A percentile compares a stretch with the other conserved stretches of the same genome.
These are phyloP conservation scores for Quillaja saponaria DNA, from an alignment of 306 rosid genomes.

Conservation along the genomic window DNA sequence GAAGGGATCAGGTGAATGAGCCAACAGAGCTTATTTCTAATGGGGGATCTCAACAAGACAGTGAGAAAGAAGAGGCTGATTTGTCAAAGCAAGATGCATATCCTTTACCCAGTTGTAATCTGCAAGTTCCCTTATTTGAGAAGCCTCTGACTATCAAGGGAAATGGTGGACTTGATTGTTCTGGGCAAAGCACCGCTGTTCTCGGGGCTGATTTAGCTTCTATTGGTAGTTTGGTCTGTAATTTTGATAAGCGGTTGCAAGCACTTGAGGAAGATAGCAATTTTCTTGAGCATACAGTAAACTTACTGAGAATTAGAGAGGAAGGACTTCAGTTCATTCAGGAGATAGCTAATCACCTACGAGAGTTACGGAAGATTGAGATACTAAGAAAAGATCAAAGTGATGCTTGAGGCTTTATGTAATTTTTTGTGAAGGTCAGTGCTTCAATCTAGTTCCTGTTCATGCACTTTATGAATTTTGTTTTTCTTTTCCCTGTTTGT, in stretches of 20 bases:
- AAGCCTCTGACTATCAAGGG: slow-evolving; percentile 36
- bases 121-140: slow-evolving; percentile 29
- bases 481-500: background rate
- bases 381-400: slow-evolving; percentile 43
- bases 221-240: slow-evolving; percentile 35
- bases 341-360: slow-evolving; percentile 72
- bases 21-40: slow-evolving; percentile 5
- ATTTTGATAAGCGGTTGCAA: slow-evolving; percentile 58
- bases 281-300: slow-evolving; percentile 64
- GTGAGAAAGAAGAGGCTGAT: slow-evolving; percentile 27
- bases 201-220: slow-evolving; percentile 40
- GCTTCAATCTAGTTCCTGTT: slow-evolving; percentile 1
- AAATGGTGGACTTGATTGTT: slow-evolving; percentile 30
- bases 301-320: slow-evolving; percentile 53
- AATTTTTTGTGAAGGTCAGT: slow-evolving; percentile 47
- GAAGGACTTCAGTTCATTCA: slow-evolving; percentile 67
- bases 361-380: slow-evolving; percentile 56
- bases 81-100: slow-evolving; percentile 35
- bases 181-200: slow-evolving; percentile 29
- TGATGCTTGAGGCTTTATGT: slow-evolving; percentile 37
- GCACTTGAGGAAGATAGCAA: slow-evolving; percentile 63
- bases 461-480: background rate
- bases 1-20: slow-evolving; percentile 20
- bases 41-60: slow-evolving; percentile 30
- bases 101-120: slow-evolving; percentile 30